Conservation (phyloP, 2,329 filamentous ascomycete genomes). For the Penicillium sclerotigenum region DNA sequence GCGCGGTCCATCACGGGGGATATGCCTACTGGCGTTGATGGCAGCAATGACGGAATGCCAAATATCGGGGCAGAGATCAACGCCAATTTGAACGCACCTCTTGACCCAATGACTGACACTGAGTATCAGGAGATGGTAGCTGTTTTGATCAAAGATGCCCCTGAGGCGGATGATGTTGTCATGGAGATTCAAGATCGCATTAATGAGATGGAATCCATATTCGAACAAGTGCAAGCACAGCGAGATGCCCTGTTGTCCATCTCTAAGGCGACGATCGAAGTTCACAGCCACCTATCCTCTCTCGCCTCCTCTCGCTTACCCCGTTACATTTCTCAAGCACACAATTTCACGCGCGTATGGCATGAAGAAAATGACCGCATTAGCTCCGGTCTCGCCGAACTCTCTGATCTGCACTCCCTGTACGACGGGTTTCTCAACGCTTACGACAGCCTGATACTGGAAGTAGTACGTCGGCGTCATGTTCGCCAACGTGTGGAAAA, state of each 20-base stretch:
- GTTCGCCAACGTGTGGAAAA: constrained; percentile 71
- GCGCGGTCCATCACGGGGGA: constrained; percentile 65
- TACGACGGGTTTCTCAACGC: constrained; percentile 83
- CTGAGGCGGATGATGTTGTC: constrained; percentile 61
- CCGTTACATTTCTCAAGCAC: constrained; percentile 47
- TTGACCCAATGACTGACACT: constrained; percentile 69
- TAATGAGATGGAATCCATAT: constrained; percentile 71
- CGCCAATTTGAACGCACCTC: constrained; percentile 43
- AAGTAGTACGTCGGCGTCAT: constrained; percentile 70
- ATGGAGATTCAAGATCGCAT: constrained; percentile 70
- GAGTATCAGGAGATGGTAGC: constrained; percentile 80
- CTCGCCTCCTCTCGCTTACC: constrained; percentile 62
- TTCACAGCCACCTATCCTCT: constrained; percentile 65
- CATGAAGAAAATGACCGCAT: constrained; percentile 70
- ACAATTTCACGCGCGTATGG: constrained; percentile 59
- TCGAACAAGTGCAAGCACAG: constrained; percentile 61
- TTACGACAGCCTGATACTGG: constrained; percentile 79
- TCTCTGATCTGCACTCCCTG: constrained; percentile 73
- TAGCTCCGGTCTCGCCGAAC: constrained; percentile 65
- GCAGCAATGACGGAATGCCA: constrained; percentile 30
- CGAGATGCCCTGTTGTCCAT: constrained; percentile 56
- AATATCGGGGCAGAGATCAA: constrained; percentile 34
- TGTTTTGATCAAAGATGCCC: constrained; percentile 61
- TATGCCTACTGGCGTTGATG: constrained; percentile 51
- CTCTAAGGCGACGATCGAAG: constrained; percentile 58